Conservation (phyloP, 2,329 filamentous ascomycete species). For the Exophiala oligosperma region DNA sequence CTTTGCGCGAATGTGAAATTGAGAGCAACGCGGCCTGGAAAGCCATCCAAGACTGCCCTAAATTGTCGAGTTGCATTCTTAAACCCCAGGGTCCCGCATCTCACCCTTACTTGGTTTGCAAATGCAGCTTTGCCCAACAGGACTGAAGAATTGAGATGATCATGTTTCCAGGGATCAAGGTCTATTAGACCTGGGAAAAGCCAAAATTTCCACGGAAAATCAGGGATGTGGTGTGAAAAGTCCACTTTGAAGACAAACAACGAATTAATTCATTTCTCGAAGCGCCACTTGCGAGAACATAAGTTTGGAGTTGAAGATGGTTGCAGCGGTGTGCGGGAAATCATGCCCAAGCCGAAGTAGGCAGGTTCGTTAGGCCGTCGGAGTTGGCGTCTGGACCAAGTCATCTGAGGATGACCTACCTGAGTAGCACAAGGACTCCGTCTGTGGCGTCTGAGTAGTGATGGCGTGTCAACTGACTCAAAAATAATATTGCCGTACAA, state of each 20-base stretch:
- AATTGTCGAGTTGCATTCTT: constrained; percentile 14
- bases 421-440: constrained; percentile 9
- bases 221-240: constrained; percentile 21
- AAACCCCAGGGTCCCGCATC: constrained; percentile 2
- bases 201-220: constrained; percentile 14
- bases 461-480: constrained; percentile 5
- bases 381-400: constrained; percentile 15
- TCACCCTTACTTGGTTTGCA: background rate
- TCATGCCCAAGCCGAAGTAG: constrained; percentile 23
- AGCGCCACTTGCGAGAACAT: constrained; percentile 25
- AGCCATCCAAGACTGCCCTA: constrained; percentile 7
- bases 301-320: constrained; percentile 11
- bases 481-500: constrained; percentile 20
- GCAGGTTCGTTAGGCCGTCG: constrained; percentile 13
- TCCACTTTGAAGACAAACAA: constrained; percentile 11
- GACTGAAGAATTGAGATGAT: constrained; percentile 6
- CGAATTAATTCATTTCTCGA: constrained; percentile 23
- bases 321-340: constrained; percentile 8
- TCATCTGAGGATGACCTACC: constrained; percentile 7
- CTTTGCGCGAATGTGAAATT: constrained; percentile 6
- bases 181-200: constrained; percentile 4
- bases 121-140: background rate
- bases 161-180: constrained; percentile 18
- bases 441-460: constrained; percentile 1
- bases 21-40: constrained; percentile 3